A percentile compares a stretch with the other conserved stretches of the same genome.
Conservation (phyloP, 495 filamentous ascomycete genomes). For the Lindgomyces ingoldianus region DNA sequence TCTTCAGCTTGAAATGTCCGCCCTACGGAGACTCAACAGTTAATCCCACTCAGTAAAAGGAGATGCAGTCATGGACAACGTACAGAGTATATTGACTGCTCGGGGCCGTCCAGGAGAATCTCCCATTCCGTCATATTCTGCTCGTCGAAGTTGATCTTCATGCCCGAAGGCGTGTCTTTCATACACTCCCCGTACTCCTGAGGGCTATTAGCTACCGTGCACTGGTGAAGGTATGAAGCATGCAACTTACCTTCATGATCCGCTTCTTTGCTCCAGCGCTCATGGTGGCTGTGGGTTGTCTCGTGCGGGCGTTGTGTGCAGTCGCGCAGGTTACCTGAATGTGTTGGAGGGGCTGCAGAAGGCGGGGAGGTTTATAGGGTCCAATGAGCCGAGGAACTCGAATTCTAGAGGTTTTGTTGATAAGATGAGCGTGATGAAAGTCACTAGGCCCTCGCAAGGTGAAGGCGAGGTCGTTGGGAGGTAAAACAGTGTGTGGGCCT, state of each 20-base stretch:
- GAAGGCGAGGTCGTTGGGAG: not conserved
- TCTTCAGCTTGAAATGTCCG: conserved; percentile 74
- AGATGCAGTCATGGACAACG: not conserved
- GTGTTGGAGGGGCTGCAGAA: not conserved
- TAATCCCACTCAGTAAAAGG: not conserved
- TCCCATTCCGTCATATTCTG: conserved; percentile 84
- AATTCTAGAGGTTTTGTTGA: too few relatives aligned
- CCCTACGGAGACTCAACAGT: conserved; percentile 50
- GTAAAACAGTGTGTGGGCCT: not conserved
- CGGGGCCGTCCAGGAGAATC: conserved; percentile 72
- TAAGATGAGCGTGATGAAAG: not conserved
- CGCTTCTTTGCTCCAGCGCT: conserved; percentile 32
- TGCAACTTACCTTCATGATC: conserved; percentile 31
- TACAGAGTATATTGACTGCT: conserved; percentile 71
- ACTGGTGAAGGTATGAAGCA: not conserved
- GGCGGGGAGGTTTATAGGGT: too few relatives aligned
- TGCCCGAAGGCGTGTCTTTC: conserved; percentile 43
- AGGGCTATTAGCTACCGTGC: not conserved
- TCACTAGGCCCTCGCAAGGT: not conserved
- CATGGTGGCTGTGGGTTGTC: conserved; percentile 15
- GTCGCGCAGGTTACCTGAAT: not conserved
- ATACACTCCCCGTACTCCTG: conserved; percentile 46
- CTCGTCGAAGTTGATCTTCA: conserved; percentile 46
- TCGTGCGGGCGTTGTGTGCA: not conserved
- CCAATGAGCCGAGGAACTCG: too few relatives aligned